Percentiles rank a stretch among this genome's conserved stretches.
These are phyloP conservation scores for Phytophthora chlamydospora DNA, from an alignment of 352 stramenopile species.

Conservation along the genomic window DNA sequence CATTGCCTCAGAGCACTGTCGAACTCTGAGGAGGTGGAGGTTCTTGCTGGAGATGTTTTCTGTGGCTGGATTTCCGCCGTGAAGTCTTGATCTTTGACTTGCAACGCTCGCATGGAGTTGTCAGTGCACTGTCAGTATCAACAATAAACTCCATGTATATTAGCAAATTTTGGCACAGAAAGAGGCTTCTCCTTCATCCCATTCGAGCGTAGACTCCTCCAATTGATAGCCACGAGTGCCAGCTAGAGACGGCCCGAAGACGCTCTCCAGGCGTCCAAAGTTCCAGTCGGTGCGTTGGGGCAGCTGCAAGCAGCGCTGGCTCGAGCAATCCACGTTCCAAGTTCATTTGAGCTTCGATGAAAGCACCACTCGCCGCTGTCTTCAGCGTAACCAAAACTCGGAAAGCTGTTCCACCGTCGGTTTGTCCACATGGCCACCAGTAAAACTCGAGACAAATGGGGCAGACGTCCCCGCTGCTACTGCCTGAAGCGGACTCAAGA, in stretches of 20 bases:
- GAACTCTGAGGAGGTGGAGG: constrained; percentile 21
- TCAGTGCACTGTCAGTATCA: no score
- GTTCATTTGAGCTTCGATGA: constrained; percentile 20
- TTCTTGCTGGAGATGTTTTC: constrained; percentile 8
- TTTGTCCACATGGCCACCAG: constrained; percentile 17
- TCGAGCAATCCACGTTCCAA: constrained; percentile 26
- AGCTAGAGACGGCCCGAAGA: constrained; percentile 22
- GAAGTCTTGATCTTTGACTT: constrained; percentile 26
- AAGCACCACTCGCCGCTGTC: constrained; percentile 4
- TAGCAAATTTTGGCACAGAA: no score
- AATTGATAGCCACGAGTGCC: constrained; percentile 24
- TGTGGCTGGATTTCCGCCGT: constrained; percentile 28
- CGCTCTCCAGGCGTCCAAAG: constrained; percentile 25
- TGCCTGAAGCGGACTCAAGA: background rate
- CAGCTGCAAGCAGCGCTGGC: constrained; percentile 2
- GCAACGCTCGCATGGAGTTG: constrained; percentile 35
- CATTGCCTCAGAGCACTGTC: background rate
- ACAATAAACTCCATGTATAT: no score
- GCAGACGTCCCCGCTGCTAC: background rate
- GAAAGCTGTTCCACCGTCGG: constrained; percentile 6
- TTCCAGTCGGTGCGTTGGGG: constrained; percentile 19
- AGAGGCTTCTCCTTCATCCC: no score
- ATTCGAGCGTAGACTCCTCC: constrained; percentile 20
- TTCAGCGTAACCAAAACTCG: constrained; percentile 24
- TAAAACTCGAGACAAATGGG: constrained; percentile 32